Evolutionary conservation across 1,284 basidiomycete species (phyloP).

Genomic region (Cerioporus squamosus): DNA sequence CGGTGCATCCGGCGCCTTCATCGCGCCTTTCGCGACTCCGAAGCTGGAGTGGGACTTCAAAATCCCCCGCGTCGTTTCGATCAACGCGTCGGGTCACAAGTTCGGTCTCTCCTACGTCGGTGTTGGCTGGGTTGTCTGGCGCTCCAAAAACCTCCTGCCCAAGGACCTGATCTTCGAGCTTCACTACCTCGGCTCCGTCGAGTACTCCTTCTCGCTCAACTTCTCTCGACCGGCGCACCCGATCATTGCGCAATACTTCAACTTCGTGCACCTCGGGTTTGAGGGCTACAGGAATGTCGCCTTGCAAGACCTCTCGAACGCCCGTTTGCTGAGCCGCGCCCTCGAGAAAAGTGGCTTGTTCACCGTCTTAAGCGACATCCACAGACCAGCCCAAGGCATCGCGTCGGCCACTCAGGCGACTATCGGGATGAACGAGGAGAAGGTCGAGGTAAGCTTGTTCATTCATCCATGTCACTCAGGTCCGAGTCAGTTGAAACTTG

Average conservation of each 20-base stretch:
- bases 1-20: constrained; percentile 81
- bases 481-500: constrained; percentile 3
- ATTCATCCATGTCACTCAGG: background rate
- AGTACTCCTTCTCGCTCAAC: constrained; percentile 89
- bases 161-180: constrained; percentile 95
- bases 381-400: constrained; percentile 43
- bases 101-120: constrained; percentile 89
- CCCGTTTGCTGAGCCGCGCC: constrained; percentile 84
- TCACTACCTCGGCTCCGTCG: constrained; percentile 69
- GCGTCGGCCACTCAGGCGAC: constrained; percentile 43
- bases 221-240: constrained; percentile 92
- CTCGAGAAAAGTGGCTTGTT: constrained; percentile 84
- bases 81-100: constrained; percentile 90
- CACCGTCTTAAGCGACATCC: constrained; percentile 75
- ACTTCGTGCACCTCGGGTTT: constrained; percentile 84
- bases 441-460: constrained; percentile 53
- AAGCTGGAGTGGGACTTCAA: constrained; percentile 87
- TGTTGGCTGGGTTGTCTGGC: constrained; percentile 89
- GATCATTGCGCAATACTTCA: constrained; percentile 94
- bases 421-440: constrained; percentile 47
- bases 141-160: constrained; percentile 75
- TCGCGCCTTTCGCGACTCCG: constrained; percentile 85
- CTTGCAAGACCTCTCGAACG: constrained; percentile 81
- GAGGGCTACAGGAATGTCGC: constrained; percentile 82
- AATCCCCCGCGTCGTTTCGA: constrained; percentile 86